A percentile compares a stretch with the other conserved stretches of the same genome.
Evolutionary conservation across 257 asterid species (phyloP).

Genomic region (Solanum clarkiae): DNA sequence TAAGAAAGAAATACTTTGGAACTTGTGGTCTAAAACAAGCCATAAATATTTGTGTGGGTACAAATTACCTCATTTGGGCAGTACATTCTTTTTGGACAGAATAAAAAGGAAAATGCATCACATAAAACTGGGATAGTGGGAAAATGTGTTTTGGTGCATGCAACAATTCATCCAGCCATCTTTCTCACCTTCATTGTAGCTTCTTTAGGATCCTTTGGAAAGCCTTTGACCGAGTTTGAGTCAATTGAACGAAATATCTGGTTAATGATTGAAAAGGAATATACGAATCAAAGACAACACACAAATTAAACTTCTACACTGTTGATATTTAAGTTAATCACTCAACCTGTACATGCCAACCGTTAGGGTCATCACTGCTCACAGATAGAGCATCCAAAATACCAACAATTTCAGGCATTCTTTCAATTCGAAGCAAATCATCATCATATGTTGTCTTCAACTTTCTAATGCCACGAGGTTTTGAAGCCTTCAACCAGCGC

Average conservation of each 20-base stretch:
- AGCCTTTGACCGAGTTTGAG: constrained; percentile 88
- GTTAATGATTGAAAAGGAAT: not conserved
- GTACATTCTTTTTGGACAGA: not conserved
- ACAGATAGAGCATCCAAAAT: constrained; percentile 62
- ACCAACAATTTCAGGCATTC: constrained; percentile 85
- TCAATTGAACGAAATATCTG: constrained; percentile 96
- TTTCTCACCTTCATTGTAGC: constrained; percentile 56
- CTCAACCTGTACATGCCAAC: constrained; percentile 89
- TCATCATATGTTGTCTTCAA: constrained; percentile 73
- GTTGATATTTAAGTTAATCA: not conserved
- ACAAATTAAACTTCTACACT: not conserved
- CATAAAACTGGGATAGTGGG: not conserved
- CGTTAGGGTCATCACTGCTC: constrained; percentile 53
- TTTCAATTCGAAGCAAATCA: constrained; percentile 74
- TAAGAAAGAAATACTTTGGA: not conserved
- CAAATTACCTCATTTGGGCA: not conserved
- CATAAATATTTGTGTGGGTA: not conserved
- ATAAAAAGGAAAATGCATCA: not conserved
- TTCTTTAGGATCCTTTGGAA: constrained; percentile 91
- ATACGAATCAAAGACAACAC: not conserved
- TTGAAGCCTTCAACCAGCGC: constrained; percentile 87
- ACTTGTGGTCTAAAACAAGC: not conserved
- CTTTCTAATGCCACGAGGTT: constrained; percentile 81
- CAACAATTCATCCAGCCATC: not conserved
- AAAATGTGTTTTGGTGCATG: not conserved